phyloP scores from a whole-genome alignment of 257 asterid species.

The Solanum etuberosum region DNA sequence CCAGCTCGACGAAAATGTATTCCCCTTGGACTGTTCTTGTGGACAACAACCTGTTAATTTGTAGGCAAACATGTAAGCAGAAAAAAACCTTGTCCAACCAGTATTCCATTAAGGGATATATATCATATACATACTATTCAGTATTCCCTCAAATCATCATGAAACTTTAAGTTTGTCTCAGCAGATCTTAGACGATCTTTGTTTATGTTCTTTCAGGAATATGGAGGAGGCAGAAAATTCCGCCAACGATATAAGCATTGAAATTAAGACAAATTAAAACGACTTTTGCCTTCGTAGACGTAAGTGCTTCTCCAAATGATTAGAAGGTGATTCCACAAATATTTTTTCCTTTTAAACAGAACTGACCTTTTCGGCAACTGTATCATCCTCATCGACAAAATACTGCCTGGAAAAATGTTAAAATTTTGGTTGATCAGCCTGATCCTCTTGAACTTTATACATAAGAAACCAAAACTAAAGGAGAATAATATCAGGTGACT shows the following conservation, averaged over 20 bases:
- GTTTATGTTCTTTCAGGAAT: not conserved
- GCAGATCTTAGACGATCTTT: not conserved
- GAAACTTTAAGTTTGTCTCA: not conserved
- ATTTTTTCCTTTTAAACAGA: not conserved
- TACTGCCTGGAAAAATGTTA: slow-evolving; percentile 52
- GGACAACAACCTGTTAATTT: slow-evolving; percentile 54
- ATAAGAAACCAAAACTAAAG: not conserved
- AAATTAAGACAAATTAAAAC: not conserved
- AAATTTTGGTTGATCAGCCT: not conserved
- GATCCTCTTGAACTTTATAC: not conserved
- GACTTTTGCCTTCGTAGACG: not conserved
- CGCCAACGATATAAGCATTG: not conserved
- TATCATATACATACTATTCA: not conserved
- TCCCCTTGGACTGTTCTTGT: slow-evolving; percentile 70
- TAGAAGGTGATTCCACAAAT: not conserved
- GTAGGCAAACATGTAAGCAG: not conserved
- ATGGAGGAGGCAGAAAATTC: not conserved
- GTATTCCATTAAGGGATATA: not conserved
- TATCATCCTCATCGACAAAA: slow-evolving; percentile 74
- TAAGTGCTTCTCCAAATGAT: not conserved
- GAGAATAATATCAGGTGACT: slow-evolving; percentile 1
- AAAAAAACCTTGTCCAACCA: not conserved
- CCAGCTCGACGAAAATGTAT: slow-evolving; percentile 93
- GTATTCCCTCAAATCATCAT: not conserved
- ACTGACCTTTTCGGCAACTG: slow-evolving; percentile 68